These are phyloP conservation scores for Aspergillus affinis DNA, from an alignment of 495 filamentous ascomycete genomes.

Conservation along the genomic window DNA sequence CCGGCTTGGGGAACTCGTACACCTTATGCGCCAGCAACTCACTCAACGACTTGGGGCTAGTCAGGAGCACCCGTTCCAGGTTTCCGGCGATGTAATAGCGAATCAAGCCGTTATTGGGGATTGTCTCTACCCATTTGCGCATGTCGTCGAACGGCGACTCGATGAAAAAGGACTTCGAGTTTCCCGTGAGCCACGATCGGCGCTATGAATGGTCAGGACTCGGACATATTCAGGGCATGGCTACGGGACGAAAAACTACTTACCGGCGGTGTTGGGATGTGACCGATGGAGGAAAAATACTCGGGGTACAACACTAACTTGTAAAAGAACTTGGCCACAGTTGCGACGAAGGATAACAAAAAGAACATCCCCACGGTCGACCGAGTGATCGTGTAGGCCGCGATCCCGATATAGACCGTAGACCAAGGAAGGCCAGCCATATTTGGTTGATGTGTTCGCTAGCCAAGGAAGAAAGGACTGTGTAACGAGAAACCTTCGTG, in stretches of 20 bases:
- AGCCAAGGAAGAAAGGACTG: neutral
- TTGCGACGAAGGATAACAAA: conserved; percentile 24
- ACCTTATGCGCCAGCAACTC: conserved; percentile 66
- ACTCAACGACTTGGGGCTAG: conserved; percentile 61
- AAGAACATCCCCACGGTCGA: conserved; percentile 29
- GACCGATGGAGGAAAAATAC: conserved; percentile 67
- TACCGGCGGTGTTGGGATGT: conserved; percentile 61
- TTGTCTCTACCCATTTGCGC: conserved; percentile 59
- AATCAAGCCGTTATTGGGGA: conserved; percentile 81
- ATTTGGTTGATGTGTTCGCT: neutral
- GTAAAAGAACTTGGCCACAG: conserved; percentile 43
- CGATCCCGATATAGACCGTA: conserved; percentile 25
- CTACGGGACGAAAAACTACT: conserved; percentile 19
- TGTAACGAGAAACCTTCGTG: neutral
- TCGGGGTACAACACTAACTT: conserved; percentile 64
- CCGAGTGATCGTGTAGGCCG: conserved; percentile 29
- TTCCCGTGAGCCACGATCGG: conserved; percentile 40
- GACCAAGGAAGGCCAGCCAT: conserved; percentile 20
- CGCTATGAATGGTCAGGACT: conserved; percentile 20
- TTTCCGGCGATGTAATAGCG: conserved; percentile 69
- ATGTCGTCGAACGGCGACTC: conserved; percentile 56
- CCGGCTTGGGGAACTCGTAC: conserved; percentile 80
- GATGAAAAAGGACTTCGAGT: conserved; percentile 22
- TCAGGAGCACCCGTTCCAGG: conserved; percentile 65
- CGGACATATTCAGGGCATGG: neutral